A percentile compares a stretch with the other conserved stretches of the same genome.
These are phyloP conservation scores for Paspalum vaginatum DNA, from an alignment of 176 grass and related monocot genomes.

Conservation along the genomic window DNA sequence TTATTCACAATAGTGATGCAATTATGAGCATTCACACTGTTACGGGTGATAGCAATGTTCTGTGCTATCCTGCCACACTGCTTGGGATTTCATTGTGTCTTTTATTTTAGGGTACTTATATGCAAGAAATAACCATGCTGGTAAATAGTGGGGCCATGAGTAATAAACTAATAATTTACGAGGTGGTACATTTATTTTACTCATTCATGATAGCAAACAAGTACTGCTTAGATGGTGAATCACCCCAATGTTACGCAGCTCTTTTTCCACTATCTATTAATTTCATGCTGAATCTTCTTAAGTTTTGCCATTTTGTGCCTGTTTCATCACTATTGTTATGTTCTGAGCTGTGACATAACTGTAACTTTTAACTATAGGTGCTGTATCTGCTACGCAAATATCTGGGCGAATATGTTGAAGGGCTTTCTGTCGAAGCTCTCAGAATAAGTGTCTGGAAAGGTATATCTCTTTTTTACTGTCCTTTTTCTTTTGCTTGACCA, in stretches of 20 bases:
- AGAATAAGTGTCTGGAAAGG: conserved; percentile 99
- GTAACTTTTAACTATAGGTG: conserved; percentile 55
- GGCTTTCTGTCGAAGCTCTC: conserved; percentile 92
- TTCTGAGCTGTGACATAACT: conserved; percentile 25
- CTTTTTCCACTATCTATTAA: background rate
- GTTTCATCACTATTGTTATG: conserved; percentile 20
- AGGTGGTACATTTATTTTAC: conserved; percentile 20
- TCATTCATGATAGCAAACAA: background rate
- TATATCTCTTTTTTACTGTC: conserved; percentile 33
- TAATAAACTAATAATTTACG: background rate
- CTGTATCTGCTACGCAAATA: conserved; percentile 90
- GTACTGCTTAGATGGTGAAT: conserved; percentile 3
- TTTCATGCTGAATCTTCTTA: background rate
- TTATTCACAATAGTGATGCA: background rate
- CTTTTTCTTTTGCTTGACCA: conserved; percentile 16
- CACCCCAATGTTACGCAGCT: background rate
- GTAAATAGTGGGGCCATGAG: conserved; percentile 1
- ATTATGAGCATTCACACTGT: conserved; percentile 4
- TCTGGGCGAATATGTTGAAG: conserved; percentile 99
- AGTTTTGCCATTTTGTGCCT: background rate
- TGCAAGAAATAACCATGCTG: background rate
- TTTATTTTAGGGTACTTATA: conserved; percentile 7
- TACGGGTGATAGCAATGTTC: background rate
- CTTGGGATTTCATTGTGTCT: background rate
- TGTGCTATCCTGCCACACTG: conserved; percentile 14